phyloP scores from a whole-genome alignment of 2,329 filamentous ascomycete species.

The Aspergillus pseudotamarii region DNA sequence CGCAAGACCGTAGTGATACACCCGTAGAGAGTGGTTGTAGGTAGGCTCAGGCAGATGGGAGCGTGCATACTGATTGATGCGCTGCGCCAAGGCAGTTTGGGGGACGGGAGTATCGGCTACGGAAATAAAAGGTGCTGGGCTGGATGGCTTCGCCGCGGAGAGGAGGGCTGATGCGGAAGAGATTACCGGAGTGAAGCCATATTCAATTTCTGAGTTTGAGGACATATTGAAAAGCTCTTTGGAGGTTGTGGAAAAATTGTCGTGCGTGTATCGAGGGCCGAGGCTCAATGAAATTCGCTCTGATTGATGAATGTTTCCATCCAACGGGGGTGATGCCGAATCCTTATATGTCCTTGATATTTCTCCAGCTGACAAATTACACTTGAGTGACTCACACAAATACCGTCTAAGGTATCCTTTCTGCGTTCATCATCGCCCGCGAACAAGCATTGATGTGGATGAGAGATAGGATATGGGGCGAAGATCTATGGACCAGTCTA shows the following conservation, averaged over 20 bases:
- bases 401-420: too few species aligned
- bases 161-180: constrained; percentile 32
- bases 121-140: constrained; percentile 26
- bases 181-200: constrained; percentile 42
- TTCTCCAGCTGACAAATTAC: background rate
- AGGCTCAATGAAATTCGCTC: background rate
- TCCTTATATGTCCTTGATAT: background rate
- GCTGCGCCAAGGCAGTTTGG: constrained; percentile 36
- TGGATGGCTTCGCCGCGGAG: constrained; percentile 13
- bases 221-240: background rate
- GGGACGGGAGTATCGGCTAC: constrained; percentile 34
- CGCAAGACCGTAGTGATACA: constrained; percentile 65
- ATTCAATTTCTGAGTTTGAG: constrained; percentile 24
- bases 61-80: constrained; percentile 40
- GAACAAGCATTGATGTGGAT: background rate
- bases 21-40: constrained; percentile 71
- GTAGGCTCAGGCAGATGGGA: constrained; percentile 50
- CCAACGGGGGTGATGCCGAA: background rate
- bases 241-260: background rate
- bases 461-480: background rate
- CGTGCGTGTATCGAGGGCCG: background rate
- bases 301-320: background rate
- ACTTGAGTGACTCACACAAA: background rate
- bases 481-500: background rate
- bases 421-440: background rate